Evolutionary conservation across 2,329 filamentous ascomycete genomes (phyloP).

Genomic region (Spiromastix sp.): DNA sequence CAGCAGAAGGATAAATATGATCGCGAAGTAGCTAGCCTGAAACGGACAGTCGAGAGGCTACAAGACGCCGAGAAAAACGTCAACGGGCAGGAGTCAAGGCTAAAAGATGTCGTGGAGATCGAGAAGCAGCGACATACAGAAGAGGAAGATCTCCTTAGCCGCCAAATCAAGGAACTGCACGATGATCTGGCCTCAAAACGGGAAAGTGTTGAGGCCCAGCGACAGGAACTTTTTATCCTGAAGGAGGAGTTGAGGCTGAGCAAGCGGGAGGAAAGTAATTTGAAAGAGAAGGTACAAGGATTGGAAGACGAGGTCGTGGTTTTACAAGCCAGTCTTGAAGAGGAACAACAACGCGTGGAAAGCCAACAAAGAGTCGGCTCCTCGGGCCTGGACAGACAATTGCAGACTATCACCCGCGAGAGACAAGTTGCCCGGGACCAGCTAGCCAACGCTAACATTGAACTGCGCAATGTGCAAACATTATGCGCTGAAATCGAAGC

Average conservation of each 20-base stretch:
- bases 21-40: conserved; percentile 56
- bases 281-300: conserved; percentile 55
- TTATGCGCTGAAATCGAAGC: conserved; percentile 49
- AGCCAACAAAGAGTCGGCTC: conserved; percentile 47
- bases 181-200: conserved; percentile 59
- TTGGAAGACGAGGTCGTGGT: conserved; percentile 70
- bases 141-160: conserved; percentile 58
- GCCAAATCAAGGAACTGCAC: conserved; percentile 66
- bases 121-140: conserved; percentile 61
- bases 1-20: conserved; percentile 57
- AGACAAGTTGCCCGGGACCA: conserved; percentile 55
- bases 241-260: conserved; percentile 62
- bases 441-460: conserved; percentile 47
- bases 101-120: conserved; percentile 58
- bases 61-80: conserved; percentile 58
- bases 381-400: conserved; percentile 47
- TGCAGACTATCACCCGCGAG: conserved; percentile 48
- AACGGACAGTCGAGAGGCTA: conserved; percentile 60
- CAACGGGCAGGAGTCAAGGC: conserved; percentile 55
- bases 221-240: conserved; percentile 54
- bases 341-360: conserved; percentile 53
- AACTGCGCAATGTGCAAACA: conserved; percentile 49
- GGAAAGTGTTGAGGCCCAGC: conserved; percentile 53
- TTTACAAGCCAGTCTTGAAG: conserved; percentile 54
- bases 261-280: conserved; percentile 51